Evolutionary conservation across 306 rosid genomes (phyloP).

Genomic region (Hylodesmum podocarpum): DNA sequence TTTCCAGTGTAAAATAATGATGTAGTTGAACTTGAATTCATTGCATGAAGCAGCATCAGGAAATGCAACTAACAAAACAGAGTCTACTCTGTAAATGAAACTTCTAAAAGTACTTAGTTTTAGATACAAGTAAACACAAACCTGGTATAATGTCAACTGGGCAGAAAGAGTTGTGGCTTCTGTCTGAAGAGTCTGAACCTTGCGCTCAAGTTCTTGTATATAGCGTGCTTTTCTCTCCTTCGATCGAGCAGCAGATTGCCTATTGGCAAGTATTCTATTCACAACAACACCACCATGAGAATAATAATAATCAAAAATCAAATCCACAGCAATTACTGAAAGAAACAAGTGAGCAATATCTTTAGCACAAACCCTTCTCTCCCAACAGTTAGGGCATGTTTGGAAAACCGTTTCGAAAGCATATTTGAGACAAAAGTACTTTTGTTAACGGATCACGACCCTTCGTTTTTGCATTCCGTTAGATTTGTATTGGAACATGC

Average conservation of each 20-base stretch:
- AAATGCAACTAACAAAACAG: slow-evolving; percentile 8
- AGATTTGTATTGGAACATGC: too few species aligned
- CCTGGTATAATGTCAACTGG: slow-evolving; percentile 89
- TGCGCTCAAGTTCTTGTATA: slow-evolving; percentile 90
- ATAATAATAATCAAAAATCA: neutral
- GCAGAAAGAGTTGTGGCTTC: slow-evolving; percentile 96
- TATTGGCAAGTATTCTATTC: slow-evolving; percentile 80
- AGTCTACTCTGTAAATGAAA: neutral
- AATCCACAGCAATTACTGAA: neutral
- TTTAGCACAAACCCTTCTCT: neutral
- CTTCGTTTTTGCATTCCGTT: too few species aligned
- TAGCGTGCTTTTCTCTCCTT: slow-evolving; percentile 93
- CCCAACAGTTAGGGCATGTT: too few species aligned
- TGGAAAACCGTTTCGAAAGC: too few species aligned
- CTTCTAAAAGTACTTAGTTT: neutral
- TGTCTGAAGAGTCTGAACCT: slow-evolving; percentile 91
- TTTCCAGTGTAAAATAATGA: neutral
- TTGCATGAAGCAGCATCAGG: neutral
- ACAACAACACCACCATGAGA: slow-evolving; percentile 22
- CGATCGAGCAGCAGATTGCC: slow-evolving; percentile 95
- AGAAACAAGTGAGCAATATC: neutral
- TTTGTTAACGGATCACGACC: too few species aligned
- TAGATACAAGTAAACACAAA: slow-evolving; percentile 31
- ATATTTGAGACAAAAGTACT: too few species aligned
- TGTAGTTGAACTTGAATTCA: neutral